Evolutionary conservation across 192 early-diverging fungal species (phyloP), one percentile per base, ranked within the genome.

Genomic region (Rhizoclosmatium globosum): DNA sequence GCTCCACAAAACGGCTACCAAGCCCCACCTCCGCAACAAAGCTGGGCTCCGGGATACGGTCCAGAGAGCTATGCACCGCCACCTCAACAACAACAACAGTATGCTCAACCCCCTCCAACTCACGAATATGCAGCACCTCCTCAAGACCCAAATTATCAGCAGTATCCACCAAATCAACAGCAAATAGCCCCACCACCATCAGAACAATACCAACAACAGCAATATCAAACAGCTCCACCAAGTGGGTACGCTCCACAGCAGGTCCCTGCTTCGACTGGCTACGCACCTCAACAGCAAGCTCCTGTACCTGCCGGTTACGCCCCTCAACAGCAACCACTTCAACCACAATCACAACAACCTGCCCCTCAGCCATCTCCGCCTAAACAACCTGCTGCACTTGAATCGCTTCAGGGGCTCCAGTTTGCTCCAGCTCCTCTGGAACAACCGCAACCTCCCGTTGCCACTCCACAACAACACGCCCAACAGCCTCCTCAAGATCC

Each of bases 91-190:
- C 13, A 23, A 50, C 45, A 44, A 13, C 21, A 46, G n/a, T 61
- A 47, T 57, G 70, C 50, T 64, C 50, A 21, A 21, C 60, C 46
- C 41, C 7, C 65, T 39, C 47, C 45, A 17, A 15, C 3, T 3
- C 31, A 80, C 21, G 47, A 38, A 23, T 21, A 79, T 59, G 58
- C 73, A 21, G 69, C 48, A 41, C 69, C 86, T n/a, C 38, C 68
- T 21, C 21, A 75, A 70, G n/a, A 83, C 79, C 79, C 74, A n/a
- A 47, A 47, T 21, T 38, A 59, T 13, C 82, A 85, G 31, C 73
- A 69, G 48, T 79, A 80, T 38, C 78, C 80, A 48, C 70, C 61
- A 42, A 84, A 70, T 3, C 81, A 79, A 59, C 84, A 81, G 42
- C 81, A 78, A 45, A 48, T 78, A 1, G 76, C 83, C 31, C 74